Percentiles rank a stretch among this genome's conserved stretches.
Evolutionary conservation across 2,329 filamentous ascomycete genomes (phyloP).

Genomic region (Ophioceras dolichostomum): DNA sequence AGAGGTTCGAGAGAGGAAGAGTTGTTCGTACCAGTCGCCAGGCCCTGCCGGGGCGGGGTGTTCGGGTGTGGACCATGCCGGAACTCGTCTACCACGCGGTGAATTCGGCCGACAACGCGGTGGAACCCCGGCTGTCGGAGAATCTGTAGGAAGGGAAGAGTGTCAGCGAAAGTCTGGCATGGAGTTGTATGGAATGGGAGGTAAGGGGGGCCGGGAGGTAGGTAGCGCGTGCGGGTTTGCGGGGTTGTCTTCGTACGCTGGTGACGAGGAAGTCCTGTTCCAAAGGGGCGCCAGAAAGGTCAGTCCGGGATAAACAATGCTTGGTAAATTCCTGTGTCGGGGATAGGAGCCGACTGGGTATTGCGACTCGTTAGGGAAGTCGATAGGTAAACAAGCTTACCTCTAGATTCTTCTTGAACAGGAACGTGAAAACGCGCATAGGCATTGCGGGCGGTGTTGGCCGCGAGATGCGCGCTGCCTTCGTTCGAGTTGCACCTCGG

Average conservation of each 20-base stretch:
- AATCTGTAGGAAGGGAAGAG: constrained; percentile 21
- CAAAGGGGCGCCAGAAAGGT: not conserved
- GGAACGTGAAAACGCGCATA: constrained; percentile 5
- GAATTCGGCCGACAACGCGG: constrained; percentile 37
- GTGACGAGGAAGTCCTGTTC: constrained; percentile 8
- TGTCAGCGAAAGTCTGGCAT: not conserved
- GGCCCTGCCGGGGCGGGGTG: constrained; percentile 36
- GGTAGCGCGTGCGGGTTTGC: too few relatives aligned
- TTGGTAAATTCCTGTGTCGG: not conserved
- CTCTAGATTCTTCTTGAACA: too few relatives aligned
- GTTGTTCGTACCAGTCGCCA: constrained; percentile 34
- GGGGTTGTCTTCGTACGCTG: constrained; percentile 2
- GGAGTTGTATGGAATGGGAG: not conserved
- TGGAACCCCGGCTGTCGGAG: constrained; percentile 39
- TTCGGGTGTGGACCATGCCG: constrained; percentile 35
- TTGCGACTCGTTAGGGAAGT: too few relatives aligned
- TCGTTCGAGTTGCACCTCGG: too few relatives aligned
- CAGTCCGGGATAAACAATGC: too few relatives aligned
- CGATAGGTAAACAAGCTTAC: too few relatives aligned
- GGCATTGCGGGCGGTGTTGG: too few relatives aligned
- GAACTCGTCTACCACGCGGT: constrained; percentile 34
- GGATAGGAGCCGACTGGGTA: too few relatives aligned
- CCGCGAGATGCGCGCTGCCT: too few relatives aligned
- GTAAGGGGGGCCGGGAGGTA: too few relatives aligned
- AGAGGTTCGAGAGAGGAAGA: not conserved